Percentiles rank a stretch among this genome's conserved stretches.
These are phyloP conservation scores for Conringia planisiliqua DNA, from an alignment of 345 rosid species.

Conservation along the genomic window DNA sequence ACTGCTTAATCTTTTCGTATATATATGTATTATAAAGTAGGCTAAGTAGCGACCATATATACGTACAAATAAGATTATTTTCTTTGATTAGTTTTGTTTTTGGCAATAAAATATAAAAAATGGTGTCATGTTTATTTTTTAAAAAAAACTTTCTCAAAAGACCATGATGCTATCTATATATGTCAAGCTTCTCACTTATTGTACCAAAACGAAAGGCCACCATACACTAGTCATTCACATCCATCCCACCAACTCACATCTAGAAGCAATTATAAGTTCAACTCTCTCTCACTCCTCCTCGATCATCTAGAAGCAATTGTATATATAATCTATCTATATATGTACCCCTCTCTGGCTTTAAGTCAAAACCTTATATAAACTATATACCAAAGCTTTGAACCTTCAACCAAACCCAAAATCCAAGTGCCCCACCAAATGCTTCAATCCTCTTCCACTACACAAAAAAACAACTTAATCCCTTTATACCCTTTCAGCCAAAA, in stretches of 20 bases:
- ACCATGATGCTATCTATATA: conserved; percentile 28
- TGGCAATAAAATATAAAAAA: not conserved
- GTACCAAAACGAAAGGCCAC: conserved; percentile 53
- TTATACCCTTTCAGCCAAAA: conserved; percentile 31
- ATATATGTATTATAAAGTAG: not conserved
- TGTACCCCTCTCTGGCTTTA: conserved; percentile 18
- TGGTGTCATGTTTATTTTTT: not conserved
- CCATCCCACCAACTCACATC: conserved; percentile 98
- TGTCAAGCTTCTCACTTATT: conserved; percentile 38
- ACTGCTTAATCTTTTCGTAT: not conserved
- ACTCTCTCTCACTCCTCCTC: conserved; percentile 18
- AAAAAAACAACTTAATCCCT: conserved; percentile 16
- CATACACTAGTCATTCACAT: conserved; percentile 70
- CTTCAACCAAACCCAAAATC: conserved; percentile 39
- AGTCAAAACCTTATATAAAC: conserved; percentile 35
- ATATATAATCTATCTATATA: not conserved
- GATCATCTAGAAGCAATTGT: conserved; percentile 29
- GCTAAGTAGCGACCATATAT: not conserved
- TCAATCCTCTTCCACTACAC: conserved; percentile 20
- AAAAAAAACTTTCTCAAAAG: not conserved
- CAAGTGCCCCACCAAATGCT: conserved; percentile 35
- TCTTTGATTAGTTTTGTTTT: not conserved
- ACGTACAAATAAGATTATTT: not conserved
- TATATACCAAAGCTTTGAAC: conserved; percentile 32
- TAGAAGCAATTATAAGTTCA: conserved; percentile 68